Evolutionary conservation across 768 basidiomycete species (phyloP), one percentile per base, ranked within the genome.

Genomic region (Lactarius sanguifluus): DNA sequence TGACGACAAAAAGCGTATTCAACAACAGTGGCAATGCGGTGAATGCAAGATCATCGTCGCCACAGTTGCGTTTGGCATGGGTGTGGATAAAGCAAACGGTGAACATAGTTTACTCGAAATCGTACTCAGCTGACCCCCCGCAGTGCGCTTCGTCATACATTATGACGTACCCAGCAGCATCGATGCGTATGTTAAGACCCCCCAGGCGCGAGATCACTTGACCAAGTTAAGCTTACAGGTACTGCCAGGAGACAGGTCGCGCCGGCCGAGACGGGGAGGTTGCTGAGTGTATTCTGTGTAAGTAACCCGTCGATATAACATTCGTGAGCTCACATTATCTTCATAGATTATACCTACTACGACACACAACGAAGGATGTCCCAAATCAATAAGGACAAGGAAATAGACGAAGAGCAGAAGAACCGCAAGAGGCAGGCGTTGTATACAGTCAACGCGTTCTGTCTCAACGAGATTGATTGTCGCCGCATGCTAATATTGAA

Each of bases 31-130:
- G 96, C 87, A 90, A 76, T 76, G 75, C 6, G 90, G 87, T 3
- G 76, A 80, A 34, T 85, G 88, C 69, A 82, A 86, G 61, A 88
- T 98, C 66, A 94, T 99, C 64, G 94, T 97, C 54, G 96, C 96
- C 3, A 99, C 97, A 55, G 86, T 95, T 70, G 95, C 95, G 0
- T 98, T 98, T 75, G 96, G 96, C 13, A 98, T 98, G 95, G 96
- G 96, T 1, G 92, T 96, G 59, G 92, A 96, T 76, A 95, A 96
- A 75, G 76, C 86, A 6, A 84, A 92, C 71, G 90, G 90, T 90
- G 74, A 68, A 79, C 59, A 16, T 3, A 16, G 15, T 12, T 16
- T 40, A 45, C 16, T 30, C 7, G 15, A 10, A 15, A 32, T 40
- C 2, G 12, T 56, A 28, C 41, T 60, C 28, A 59, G 15, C 10